Base-by-base conservation (phyloP, 768 basidiomycete genomes). In the Tulasnella sp. region DNA sequence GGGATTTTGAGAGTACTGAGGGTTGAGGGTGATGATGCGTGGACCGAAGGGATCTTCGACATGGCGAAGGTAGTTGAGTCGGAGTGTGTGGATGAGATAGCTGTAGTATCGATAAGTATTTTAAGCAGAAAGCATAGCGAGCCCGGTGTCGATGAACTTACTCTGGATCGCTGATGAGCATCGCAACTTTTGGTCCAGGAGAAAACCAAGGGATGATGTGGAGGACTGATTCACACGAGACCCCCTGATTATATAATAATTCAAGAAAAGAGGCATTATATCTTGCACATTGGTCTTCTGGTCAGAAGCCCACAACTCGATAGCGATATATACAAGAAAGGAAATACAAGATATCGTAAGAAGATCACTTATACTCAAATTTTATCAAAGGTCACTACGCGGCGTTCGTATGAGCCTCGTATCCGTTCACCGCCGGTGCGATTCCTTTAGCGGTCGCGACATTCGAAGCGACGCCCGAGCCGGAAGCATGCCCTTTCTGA, bases 1-100 rank as follows among this genome's bases (percentile, higher is more conserved):
- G 0, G 92, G 89, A 78, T 95, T 96, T 14, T 88, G 83, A 19
- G 87, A 81, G 82, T 93, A 91, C 0, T 87, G 84, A 0, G 90
- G 89, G 77, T 89, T 88, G 66, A 95, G 83, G 6, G 92, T 87
- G 76, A 97, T 89, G 77, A 96, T 83, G 36, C 93, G 86, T 0
- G 88, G 81, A 16, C 91, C 91, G 77, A 95, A 92, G 0, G 90
- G 88, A 77, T 97, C 95, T 72, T 94, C 90, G 44, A 94, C 88
- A 76, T 90, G 87, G 74, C 94, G 90, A n/a, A 98, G 83, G 78
- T 95, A 94, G 14, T 90, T 87, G 34, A 98, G 83, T 5, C 95
- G 89, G 5, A 97, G 83, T 75, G 86, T 87, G 78, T 97, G 95
- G 8, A 95, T 90, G 41, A 96, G 83, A 78, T 89, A 87, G 62